Evolutionary conservation across 768 basidiomycete species (phyloP).

Genomic region (Leccinum olivaceopallidum): DNA sequence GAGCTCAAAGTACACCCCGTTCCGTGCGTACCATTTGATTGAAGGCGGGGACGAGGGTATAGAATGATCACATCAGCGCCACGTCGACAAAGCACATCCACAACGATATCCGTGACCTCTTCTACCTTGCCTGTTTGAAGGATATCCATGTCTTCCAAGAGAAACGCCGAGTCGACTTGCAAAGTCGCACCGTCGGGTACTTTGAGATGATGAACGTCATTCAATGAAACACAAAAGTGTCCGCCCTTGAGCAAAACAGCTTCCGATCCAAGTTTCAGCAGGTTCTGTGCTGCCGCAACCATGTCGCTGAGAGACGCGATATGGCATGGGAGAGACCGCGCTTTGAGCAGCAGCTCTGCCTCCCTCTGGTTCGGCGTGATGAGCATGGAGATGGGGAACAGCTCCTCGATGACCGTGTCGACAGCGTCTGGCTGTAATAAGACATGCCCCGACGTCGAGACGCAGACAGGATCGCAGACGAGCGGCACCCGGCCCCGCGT

Average conservation of each 20-base stretch:
- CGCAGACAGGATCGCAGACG: slow-evolving; percentile 88
- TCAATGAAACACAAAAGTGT: slow-evolving; percentile 52
- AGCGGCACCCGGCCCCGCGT: slow-evolving; percentile 45
- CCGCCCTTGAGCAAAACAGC: slow-evolving; percentile 87
- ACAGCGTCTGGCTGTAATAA: slow-evolving; percentile 71
- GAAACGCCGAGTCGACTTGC: slow-evolving; percentile 43
- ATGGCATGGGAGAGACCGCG: slow-evolving; percentile 22
- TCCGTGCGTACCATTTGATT: slow-evolving; percentile 80
- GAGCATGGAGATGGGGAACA: slow-evolving; percentile 70
- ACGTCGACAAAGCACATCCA: slow-evolving; percentile 52
- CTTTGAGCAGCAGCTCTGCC: slow-evolving; percentile 65
- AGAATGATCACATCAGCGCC: slow-evolving; percentile 40
- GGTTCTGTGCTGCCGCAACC: slow-evolving; percentile 51
- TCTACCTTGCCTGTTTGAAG: slow-evolving; percentile 33
- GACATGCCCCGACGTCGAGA: slow-evolving; percentile 86
- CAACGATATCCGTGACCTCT: slow-evolving; percentile 44
- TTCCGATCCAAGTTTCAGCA: slow-evolving; percentile 48
- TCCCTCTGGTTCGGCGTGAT: slow-evolving; percentile 89
- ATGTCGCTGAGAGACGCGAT: slow-evolving; percentile 59
- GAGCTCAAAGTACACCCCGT: slow-evolving; percentile 93
- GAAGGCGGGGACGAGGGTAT: slow-evolving; percentile 60
- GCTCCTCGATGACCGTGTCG: slow-evolving; percentile 51
- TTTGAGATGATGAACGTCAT: slow-evolving; percentile 43
- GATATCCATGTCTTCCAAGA: slow-evolving; percentile 62
- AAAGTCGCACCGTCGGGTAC: slow-evolving; percentile 31